Percentiles rank a stretch among this genome's conserved stretches.
phyloP scores from a whole-genome alignment of 2,329 filamentous ascomycete genomes.

The Fusarium domesticum region DNA sequence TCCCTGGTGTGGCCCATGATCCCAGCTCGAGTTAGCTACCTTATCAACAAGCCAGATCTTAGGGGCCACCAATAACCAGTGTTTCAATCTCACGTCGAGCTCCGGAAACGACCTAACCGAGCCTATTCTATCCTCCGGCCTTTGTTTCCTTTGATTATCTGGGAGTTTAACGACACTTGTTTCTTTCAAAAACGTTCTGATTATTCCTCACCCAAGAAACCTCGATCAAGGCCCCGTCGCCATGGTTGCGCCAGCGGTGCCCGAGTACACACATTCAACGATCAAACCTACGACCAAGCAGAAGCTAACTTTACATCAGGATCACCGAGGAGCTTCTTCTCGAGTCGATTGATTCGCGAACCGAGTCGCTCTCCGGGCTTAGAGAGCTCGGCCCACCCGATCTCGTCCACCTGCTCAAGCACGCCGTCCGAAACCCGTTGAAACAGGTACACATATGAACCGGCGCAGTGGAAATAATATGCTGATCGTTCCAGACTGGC shows the following conservation, averaged over 20 bases:
- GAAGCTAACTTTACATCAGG: slow-evolving; percentile 47
- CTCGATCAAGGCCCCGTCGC: slow-evolving; percentile 32
- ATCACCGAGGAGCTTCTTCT: slow-evolving; percentile 91
- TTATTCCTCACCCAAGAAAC: slow-evolving; percentile 11
- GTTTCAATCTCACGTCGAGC: slow-evolving; percentile 18
- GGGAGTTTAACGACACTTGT: slow-evolving; percentile 4
- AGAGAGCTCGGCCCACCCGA: slow-evolving; percentile 95
- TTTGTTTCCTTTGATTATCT: slow-evolving; percentile 1
- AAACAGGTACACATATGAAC: slow-evolving; percentile 48
- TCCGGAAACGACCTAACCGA: slow-evolving; percentile 19
- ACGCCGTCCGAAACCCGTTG: slow-evolving; percentile 53
- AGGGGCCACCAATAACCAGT: slow-evolving; percentile 25
- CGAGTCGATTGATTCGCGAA: slow-evolving; percentile 87
- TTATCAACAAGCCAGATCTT: slow-evolving; percentile 31
- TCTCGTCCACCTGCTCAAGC: slow-evolving; percentile 89
- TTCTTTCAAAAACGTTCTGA: slow-evolving; percentile 1
- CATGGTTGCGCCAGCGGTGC: slow-evolving; percentile 73
- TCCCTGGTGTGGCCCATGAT: slow-evolving; percentile 17
- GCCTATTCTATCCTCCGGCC: slow-evolving; percentile 6
- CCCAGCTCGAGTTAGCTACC: slow-evolving; percentile 25
- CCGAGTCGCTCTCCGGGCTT: slow-evolving; percentile 79
- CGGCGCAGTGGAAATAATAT: slow-evolving; percentile 13
- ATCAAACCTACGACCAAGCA: slow-evolving; percentile 4
- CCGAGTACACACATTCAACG: slow-evolving; percentile 56
- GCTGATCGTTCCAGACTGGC: slow-evolving; percentile 59